phyloP scores from a whole-genome alignment of 2,329 filamentous ascomycete genomes.

The Fonsecaea pedrosoi region DNA sequence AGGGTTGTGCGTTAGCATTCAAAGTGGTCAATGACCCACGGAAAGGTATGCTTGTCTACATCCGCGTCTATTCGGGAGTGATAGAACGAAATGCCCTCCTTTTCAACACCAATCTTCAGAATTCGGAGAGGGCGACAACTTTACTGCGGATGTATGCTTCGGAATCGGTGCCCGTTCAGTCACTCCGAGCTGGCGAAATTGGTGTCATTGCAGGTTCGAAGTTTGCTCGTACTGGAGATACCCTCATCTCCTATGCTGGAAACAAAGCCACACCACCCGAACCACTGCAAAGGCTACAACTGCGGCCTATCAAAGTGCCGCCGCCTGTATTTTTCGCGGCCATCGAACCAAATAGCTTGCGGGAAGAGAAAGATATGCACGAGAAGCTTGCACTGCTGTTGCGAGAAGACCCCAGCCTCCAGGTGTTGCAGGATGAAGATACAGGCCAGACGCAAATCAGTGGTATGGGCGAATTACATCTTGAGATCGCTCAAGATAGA shows the following conservation, averaged over 20 bases:
- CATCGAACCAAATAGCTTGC: constrained; percentile 78
- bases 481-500: constrained; percentile 89
- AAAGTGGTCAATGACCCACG: constrained; percentile 91
- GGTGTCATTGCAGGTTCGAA: constrained; percentile 92
- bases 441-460: constrained; percentile 91
- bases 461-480: constrained; percentile 94
- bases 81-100: constrained; percentile 75
- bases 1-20: constrained; percentile 76
- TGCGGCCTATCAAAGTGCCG: constrained; percentile 86
- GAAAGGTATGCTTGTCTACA: constrained; percentile 86
- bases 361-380: constrained; percentile 80
- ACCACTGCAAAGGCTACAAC: constrained; percentile 74
- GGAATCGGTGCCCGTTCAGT: constrained; percentile 81
- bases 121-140: constrained; percentile 79
- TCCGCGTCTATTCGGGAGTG: constrained; percentile 86
- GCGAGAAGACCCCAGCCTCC: constrained; percentile 89
- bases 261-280: constrained; percentile 70
- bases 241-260: constrained; percentile 75
- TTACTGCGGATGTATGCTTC: constrained; percentile 89
- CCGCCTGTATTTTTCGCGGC: constrained; percentile 97
- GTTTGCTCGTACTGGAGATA: constrained; percentile 91
- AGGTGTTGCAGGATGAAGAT: constrained; percentile 83
- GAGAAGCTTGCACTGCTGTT: constrained; percentile 78
- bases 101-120: constrained; percentile 84
- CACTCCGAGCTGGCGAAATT: constrained; percentile 85